Conservation (phyloP, 352 stramenopile species). For the Phytopythium cucurbitacearum region DNA sequence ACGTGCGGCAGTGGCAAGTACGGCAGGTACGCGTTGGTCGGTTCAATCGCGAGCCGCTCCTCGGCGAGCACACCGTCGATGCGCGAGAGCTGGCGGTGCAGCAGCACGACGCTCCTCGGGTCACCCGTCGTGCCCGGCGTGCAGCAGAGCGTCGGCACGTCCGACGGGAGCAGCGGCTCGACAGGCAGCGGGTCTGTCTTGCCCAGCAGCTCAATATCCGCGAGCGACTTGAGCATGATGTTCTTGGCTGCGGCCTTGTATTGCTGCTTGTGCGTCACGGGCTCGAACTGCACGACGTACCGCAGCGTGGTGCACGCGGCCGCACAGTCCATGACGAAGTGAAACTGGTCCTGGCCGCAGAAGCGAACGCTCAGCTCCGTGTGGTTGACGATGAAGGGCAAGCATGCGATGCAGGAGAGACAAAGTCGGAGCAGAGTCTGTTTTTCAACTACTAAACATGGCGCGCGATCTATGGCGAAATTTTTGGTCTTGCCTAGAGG, state of each 20-base stretch:
- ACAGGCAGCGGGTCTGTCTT: constrained; percentile 29
- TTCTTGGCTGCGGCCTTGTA: constrained; percentile 12
- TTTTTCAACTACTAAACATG: too few relatives aligned
- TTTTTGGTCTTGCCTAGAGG: constrained; percentile 18
- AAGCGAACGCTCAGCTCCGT: constrained; percentile 59
- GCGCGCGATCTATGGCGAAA: not conserved
- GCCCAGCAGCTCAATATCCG: constrained; percentile 35
- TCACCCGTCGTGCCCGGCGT: constrained; percentile 95
- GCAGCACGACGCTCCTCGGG: constrained; percentile 95
- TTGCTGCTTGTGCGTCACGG: constrained; percentile 27
- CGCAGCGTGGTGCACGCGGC: constrained; percentile 37
- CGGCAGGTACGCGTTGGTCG: constrained; percentile 89
- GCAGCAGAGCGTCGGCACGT: constrained; percentile 94
- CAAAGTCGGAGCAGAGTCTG: too few relatives aligned
- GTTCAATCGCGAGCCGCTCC: constrained; percentile 23
- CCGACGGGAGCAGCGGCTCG: constrained; percentile 43
- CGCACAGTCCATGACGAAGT: constrained; percentile 49
- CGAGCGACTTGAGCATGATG: constrained; percentile 40
- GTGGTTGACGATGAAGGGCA: constrained; percentile 71
- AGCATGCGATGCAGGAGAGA: too few relatives aligned
- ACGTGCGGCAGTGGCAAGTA: constrained; percentile 97
- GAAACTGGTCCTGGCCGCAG: constrained; percentile 47
- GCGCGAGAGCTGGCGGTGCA: too few relatives aligned
- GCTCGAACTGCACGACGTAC: constrained; percentile 53
- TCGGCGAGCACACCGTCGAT: constrained; percentile 13